A percentile compares a stretch with the other conserved stretches of the same genome.
Evolutionary conservation across 768 basidiomycete species (phyloP).

Genomic region (Gymnopilus dilepis): DNA sequence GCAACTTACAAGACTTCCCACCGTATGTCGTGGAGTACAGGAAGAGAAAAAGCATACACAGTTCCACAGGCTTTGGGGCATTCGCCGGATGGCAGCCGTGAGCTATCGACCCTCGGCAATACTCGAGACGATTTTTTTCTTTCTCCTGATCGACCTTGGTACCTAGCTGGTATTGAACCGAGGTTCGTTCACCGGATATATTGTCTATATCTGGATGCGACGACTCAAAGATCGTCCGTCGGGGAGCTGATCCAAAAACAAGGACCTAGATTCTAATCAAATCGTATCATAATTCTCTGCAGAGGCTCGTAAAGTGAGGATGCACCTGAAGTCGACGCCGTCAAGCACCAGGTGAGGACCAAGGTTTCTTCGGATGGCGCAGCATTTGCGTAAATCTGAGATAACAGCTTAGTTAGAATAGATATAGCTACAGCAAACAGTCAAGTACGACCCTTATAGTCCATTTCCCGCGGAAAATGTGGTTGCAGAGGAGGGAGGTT

Average conservation of each 20-base stretch:
- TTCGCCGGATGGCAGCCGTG: background rate
- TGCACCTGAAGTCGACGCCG: background rate
- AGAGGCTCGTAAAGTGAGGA: background rate
- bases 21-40: background rate
- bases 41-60: background rate
- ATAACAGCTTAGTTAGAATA: background rate
- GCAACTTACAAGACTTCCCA: background rate
- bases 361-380: background rate
- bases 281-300: background rate
- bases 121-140: background rate
- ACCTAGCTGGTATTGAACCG: background rate
- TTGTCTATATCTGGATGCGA: background rate
- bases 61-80: background rate
- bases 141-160: background rate
- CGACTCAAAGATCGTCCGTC: background rate
- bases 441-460: background rate
- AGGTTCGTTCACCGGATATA: conserved; percentile 2
- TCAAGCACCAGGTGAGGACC: conserved; percentile 1
- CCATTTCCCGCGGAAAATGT: conserved; percentile 1
- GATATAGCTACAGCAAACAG: background rate
- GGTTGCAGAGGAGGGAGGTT: background rate
- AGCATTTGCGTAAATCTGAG: background rate
- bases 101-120: background rate
- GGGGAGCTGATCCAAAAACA: background rate
- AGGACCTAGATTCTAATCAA: background rate